Percentiles rank a stretch among this genome's conserved stretches.
These are phyloP conservation scores for Thalia dealbata DNA, from an alignment of 176 grass and related monocot genomes.

Conservation along the genomic window DNA sequence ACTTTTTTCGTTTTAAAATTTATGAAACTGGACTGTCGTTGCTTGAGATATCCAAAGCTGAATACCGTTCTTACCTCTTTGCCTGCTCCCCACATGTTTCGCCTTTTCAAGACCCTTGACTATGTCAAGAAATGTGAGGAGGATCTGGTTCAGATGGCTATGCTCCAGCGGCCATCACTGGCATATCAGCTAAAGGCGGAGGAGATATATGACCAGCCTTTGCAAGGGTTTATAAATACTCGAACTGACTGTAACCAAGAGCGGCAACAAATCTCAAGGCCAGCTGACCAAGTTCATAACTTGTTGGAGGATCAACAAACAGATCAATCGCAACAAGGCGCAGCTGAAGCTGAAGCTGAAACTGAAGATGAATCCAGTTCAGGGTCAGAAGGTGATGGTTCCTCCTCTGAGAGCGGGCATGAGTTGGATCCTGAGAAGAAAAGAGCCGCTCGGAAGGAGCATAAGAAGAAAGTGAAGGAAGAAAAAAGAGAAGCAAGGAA, in stretches of 20 bases:
- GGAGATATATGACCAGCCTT: slow-evolving; percentile 64
- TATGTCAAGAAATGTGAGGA: slow-evolving; percentile 82
- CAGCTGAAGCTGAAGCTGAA: slow-evolving; percentile 17
- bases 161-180: slow-evolving; percentile 55
- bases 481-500: slow-evolving; percentile 73
- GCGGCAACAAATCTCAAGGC: slow-evolving; percentile 10
- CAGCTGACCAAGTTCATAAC: not conserved
- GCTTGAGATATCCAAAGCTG: not conserved
- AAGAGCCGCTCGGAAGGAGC: slow-evolving; percentile 60
- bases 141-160: slow-evolving; percentile 66
- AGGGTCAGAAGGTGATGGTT: slow-evolving; percentile 37
- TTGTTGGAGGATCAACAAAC: slow-evolving; percentile 19
- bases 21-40: not conserved
- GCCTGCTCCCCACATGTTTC: not conserved
- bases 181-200: slow-evolving; percentile 61
- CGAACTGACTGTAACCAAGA: slow-evolving; percentile 31
- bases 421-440: slow-evolving; percentile 62
- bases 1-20: not conserved
- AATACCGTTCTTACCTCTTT: not conserved
- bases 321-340: slow-evolving; percentile 16
- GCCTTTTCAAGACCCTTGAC: slow-evolving; percentile 38
- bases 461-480: slow-evolving; percentile 93
- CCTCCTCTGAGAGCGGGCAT: slow-evolving; percentile 28
- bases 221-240: slow-evolving; percentile 51
- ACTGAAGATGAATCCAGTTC: slow-evolving; percentile 33